These are phyloP conservation scores for Micractinium sp. DNA, from an alignment of 139 green algal species.

Conservation along the genomic window DNA sequence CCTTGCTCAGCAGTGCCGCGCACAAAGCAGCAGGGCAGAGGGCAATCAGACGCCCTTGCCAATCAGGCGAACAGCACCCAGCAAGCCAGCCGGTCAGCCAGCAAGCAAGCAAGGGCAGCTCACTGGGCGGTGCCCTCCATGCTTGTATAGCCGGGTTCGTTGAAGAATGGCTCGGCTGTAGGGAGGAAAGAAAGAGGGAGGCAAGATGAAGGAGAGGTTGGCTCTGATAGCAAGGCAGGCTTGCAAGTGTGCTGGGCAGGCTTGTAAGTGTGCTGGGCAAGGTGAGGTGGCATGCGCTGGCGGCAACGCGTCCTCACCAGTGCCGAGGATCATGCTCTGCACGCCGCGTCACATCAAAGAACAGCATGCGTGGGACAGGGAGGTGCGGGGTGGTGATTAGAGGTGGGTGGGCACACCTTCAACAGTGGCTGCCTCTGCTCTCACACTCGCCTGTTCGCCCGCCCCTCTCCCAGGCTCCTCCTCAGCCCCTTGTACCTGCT, in stretches of 20 bases:
- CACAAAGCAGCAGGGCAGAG: too few species aligned
- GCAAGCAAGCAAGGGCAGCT: background rate
- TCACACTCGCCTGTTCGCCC: too few species aligned
- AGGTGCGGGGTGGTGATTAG: background rate
- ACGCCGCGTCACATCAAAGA: slow-evolving; percentile 48
- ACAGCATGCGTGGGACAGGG: background rate
- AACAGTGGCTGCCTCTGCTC: background rate
- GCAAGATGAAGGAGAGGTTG: background rate
- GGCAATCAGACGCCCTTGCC: too few species aligned
- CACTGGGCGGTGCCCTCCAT: slow-evolving; percentile 57
- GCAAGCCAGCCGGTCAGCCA: background rate
- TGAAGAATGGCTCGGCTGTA: slow-evolving; percentile 66
- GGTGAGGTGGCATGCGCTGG: background rate
- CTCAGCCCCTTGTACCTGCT: too few species aligned
- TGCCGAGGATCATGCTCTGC: slow-evolving; percentile 62
- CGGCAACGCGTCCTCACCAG: background rate
- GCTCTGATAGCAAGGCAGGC: background rate
- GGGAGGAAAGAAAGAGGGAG: background rate
- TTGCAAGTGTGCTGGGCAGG: background rate
- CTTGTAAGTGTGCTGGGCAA: background rate
- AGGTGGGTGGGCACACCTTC: background rate
- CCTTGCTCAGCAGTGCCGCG: background rate
- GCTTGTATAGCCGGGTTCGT: slow-evolving; percentile 68
- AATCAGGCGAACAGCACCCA: too few species aligned
- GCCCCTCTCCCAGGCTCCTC: too few species aligned